Percentiles rank a stretch among this genome's conserved stretches.
These are phyloP conservation scores for Diaporthe eres DNA, from an alignment of 2,329 filamentous ascomycete genomes.

Conservation along the genomic window DNA sequence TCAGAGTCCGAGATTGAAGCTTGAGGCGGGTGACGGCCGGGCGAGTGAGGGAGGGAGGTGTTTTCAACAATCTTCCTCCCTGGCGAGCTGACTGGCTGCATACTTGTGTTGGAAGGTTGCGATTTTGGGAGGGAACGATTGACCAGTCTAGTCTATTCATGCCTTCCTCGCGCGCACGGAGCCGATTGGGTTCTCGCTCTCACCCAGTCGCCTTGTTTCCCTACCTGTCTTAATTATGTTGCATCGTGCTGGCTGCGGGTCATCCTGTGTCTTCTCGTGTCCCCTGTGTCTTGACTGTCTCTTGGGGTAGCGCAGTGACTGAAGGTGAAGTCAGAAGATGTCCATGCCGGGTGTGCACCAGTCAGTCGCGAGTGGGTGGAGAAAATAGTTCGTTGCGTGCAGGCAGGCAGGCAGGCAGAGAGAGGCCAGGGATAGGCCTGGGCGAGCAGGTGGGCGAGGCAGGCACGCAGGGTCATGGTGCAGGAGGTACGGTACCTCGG, in stretches of 20 bases:
- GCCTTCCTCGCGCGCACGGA: background rate
- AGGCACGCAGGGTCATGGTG: conserved; percentile 29
- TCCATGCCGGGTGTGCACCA: conserved; percentile 5
- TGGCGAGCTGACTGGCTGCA: conserved; percentile 16
- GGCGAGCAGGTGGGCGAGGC: conserved; percentile 9
- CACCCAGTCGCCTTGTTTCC: conserved; percentile 5
- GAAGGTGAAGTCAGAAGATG: conserved; percentile 30
- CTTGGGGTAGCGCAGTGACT: background rate
- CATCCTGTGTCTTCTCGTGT: background rate
- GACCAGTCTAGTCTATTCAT: conserved; percentile 1
- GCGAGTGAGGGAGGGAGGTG: conserved; percentile 10
- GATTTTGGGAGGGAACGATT: background rate
- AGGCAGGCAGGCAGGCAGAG: conserved; percentile 8
- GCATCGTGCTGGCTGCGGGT: conserved; percentile 5
- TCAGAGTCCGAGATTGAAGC: background rate
- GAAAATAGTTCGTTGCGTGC: conserved; percentile 25
- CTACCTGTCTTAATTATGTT: background rate
- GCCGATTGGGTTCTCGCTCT: background rate
- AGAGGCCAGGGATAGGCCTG: background rate
- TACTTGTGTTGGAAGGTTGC: background rate
- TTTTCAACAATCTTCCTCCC: background rate
- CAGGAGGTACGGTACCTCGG: background rate
- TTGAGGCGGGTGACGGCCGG: background rate
- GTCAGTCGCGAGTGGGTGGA: conserved; percentile 30
- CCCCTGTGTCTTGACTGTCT: background rate